These are phyloP conservation scores for Solanum okadae DNA, from an alignment of 257 asterid species.

Conservation along the genomic window DNA sequence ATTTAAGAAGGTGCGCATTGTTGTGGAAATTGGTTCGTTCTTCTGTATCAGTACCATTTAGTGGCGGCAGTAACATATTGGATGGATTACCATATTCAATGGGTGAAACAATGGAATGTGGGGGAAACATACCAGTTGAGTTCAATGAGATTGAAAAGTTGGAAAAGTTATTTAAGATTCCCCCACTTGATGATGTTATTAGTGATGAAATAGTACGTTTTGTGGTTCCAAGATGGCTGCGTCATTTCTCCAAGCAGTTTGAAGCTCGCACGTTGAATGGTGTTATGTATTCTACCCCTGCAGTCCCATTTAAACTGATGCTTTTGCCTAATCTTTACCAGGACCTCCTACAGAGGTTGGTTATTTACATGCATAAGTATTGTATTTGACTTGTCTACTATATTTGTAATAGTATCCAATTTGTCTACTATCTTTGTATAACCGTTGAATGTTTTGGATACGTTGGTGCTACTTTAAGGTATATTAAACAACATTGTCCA, in stretches of 20 bases:
- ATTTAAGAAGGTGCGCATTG: conserved; percentile 80
- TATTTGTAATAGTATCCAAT: not conserved
- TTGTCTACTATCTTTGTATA: not conserved
- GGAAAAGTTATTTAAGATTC: conserved; percentile 72
- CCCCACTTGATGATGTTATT: conserved; percentile 48
- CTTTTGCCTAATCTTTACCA: conserved; percentile 75
- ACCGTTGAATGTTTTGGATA: not conserved
- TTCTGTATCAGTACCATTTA: conserved; percentile 50
- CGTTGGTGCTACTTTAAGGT: conserved; percentile 21
- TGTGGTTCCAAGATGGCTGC: conserved; percentile 56
- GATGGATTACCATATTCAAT: conserved; percentile 27
- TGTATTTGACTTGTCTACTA: not conserved
- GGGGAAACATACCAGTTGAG: conserved; percentile 29
- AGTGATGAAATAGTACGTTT: conserved; percentile 42
- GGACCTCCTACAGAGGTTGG: conserved; percentile 87
- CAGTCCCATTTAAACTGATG: conserved; percentile 81
- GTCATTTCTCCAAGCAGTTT: conserved; percentile 41
- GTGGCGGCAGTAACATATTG: conserved; percentile 29
- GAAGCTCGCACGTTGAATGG: conserved; percentile 22
- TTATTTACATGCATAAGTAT: not conserved
- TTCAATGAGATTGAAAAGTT: conserved; percentile 51
- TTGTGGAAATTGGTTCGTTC: conserved; percentile 72
- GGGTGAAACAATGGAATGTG: conserved; percentile 27
- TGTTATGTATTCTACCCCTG: conserved; percentile 54
- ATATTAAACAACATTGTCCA: conserved; percentile 70